Base-by-base conservation (phyloP, 192 early-diverging fungal species). In the Coemansia sp. region DNA sequence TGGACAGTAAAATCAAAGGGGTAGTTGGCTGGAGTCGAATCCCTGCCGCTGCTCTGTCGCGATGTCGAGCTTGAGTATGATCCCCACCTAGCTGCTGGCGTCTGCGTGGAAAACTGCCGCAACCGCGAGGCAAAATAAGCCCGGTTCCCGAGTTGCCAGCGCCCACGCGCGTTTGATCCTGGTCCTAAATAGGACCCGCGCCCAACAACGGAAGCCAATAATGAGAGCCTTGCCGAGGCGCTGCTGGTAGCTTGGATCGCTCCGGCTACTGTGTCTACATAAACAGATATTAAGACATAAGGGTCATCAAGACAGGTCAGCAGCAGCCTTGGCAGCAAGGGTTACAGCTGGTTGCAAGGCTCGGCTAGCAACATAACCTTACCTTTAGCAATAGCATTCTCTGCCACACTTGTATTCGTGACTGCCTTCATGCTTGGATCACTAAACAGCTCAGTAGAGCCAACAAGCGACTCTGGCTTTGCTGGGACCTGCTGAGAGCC, bases 71-170 rank as follows among this genome's bases (percentile, higher is more conserved):
- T 61, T n/a, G 73, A 75, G 38, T 72, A 46, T 31, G 79, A 72
- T 3, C 79, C 79, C 79, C 79, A 81, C 10, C 79, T 66, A 10
- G 45, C 28, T 2, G 70, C 63, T 6, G 46, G 24, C 35, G 63
- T 63, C 26, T 67, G 65, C 13, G 73, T 72, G 20, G 79, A 76
- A 57, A 81, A 75, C 34, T 37, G 55, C 33, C 76, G 70, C 38
- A 70, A 2, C n/a, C 56, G 56, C 56, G 34, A 23, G 10, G 35
- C 33, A 6, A 58, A 21, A 37, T 37, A 37, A 6, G 56, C 35
- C 34, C 34, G 24, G 33, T 37, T 37, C 10, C 56, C 56, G 56
- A 37, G 35, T 13, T 58, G 33, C 56, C 56, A 58, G 66, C 59
- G 31, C 6, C 38, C 33, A 10, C 42, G 28, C 9, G 31, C 5